Base-by-base conservation (phyloP, 2,329 filamentous ascomycete species). In the Paracorniculantispora psalliotae region DNA sequence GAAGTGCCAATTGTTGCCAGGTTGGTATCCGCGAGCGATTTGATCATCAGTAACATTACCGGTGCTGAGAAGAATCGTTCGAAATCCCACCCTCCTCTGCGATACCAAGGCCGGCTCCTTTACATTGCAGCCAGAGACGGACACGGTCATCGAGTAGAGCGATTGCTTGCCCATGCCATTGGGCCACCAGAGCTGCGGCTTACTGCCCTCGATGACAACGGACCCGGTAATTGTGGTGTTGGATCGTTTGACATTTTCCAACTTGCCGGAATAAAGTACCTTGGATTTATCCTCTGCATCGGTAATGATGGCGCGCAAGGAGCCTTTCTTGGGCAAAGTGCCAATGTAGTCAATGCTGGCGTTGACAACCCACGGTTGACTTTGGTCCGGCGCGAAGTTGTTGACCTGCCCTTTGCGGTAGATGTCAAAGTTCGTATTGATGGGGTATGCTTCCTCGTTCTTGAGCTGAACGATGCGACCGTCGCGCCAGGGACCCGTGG, bases 11-110 rank as follows among this genome's bases (percentile, higher is more conserved):
- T n/a, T 80, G 77, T 61, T 66, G 7, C 65, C 65, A 0, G 64
- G 61, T 0, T 62, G 59, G 7, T 85, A 79, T 1, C 84, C 82
- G 61, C 76, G 73, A 1, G 75, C 73, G 1, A 83, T 67, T 25
- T 55, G 39, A 61, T 87, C 74, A 0, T 81, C 73, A 0, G 81
- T 81, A 21, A 87, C 79, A 4, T 78, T 79, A 1, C 75, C 74
- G 64, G 80, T 74, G 60, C 86, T 85, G 19, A 85, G 72, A 7
- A 86, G 78, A 43, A 87, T 86, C 0, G 84, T 86, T n/a, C 84
- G 75, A 64, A 88, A 87, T 0, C 84, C 84, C 19, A 81, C 77
- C 9, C 81, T 75, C 67, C 83, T 85, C 4, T 72, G 61, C 19
- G 72, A 71, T 13, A 23, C 77, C 62, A n/a, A 84, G 67, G 5